Evolutionary conservation across 345 rosid genomes (phyloP).

Genomic region (Corchorus olitorius): DNA sequence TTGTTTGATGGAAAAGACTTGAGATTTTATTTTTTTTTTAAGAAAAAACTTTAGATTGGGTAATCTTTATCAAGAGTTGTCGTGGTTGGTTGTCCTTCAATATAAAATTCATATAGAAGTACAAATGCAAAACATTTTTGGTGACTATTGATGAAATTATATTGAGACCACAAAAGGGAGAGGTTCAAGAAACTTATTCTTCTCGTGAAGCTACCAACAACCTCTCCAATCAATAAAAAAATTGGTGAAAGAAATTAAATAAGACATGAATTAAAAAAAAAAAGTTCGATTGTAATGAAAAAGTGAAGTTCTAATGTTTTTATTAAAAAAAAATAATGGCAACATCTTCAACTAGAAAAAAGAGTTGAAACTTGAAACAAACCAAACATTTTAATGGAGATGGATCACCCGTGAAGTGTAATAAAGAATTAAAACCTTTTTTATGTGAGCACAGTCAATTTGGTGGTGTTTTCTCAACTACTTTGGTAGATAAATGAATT

Average conservation of each 20-base stretch:
- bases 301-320: neutral
- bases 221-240: neutral
- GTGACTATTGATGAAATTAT: neutral
- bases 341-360: slow-evolving; percentile 6
- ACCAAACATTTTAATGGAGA: slow-evolving; percentile 10
- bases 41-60: no score
- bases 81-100: no score
- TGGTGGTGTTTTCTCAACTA: neutral
- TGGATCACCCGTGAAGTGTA: neutral
- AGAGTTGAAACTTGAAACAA: neutral
- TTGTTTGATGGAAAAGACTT: no score
- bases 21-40: no score
- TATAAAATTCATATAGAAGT: no score
- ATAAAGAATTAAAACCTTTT: neutral
- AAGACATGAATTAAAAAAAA: neutral
- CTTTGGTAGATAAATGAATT: neutral
- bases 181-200: neutral
- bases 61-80: no score
- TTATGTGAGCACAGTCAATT: neutral
- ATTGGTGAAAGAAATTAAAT: neutral
- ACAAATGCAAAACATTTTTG: no score
- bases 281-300: neutral
- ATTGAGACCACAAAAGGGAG: neutral
- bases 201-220: neutral
- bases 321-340: neutral